These are phyloP conservation scores for Pleurotus ostreatus DNA, from an alignment of 768 basidiomycete species.

Conservation along the genomic window DNA sequence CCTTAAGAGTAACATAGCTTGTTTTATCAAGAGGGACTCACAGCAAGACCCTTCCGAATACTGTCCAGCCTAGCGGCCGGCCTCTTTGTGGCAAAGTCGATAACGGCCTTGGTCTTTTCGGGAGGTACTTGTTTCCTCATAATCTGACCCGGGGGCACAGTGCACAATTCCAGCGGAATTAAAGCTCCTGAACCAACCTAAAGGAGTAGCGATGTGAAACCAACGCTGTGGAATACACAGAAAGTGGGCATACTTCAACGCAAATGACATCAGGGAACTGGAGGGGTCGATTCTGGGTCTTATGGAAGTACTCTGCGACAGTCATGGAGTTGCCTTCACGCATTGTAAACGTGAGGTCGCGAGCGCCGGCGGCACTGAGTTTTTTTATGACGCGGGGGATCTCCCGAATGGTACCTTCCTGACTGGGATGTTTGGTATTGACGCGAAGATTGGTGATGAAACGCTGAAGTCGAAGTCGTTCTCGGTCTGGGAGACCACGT, in stretches of 20 bases:
- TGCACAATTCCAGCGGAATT: conserved; percentile 61
- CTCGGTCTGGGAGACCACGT: conserved; percentile 48
- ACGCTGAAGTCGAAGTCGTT: conserved; percentile 49
- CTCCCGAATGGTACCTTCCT: conserved; percentile 22
- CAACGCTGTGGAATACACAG: no score
- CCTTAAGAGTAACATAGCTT: neutral
- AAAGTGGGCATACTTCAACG: conserved; percentile 48
- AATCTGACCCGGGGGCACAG: conserved; percentile 57
- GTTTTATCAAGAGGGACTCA: conserved; percentile 18
- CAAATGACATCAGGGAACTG: conserved; percentile 63
- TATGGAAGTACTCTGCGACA: conserved; percentile 59
- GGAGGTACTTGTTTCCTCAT: conserved; percentile 70
- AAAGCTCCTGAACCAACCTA: conserved; percentile 61
- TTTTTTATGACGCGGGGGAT: conserved; percentile 61
- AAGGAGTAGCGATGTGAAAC: neutral
- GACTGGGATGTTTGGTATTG: conserved; percentile 33
- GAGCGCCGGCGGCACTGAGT: conserved; percentile 50
- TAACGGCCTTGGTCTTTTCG: conserved; percentile 58
- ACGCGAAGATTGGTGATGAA: conserved; percentile 54
- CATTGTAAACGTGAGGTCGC: conserved; percentile 48
- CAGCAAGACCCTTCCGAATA: conserved; percentile 51
- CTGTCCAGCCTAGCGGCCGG: conserved; percentile 52
- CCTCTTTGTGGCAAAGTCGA: conserved; percentile 63
- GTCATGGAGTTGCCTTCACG: conserved; percentile 52
- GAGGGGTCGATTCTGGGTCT: conserved; percentile 47